These are phyloP conservation scores for Neopestalotiopsis sp. DNA, from an alignment of 2,329 filamentous ascomycete species.

Conservation along the genomic window DNA sequence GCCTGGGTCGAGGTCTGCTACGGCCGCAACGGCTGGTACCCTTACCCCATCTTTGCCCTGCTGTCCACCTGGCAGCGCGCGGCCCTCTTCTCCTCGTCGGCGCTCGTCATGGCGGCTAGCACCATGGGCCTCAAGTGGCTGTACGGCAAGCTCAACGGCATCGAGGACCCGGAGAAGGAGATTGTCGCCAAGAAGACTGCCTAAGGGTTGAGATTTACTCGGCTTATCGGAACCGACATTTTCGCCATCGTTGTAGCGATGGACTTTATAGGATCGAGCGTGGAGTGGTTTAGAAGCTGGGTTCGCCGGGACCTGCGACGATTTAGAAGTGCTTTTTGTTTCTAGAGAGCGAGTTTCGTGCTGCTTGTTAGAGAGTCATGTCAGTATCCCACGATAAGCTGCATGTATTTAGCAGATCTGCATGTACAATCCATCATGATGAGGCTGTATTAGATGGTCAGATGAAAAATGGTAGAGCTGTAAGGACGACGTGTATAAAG, in stretches of 20 bases:
- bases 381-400: not conserved
- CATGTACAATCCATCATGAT: not conserved
- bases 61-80: constrained; percentile 70
- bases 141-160: constrained; percentile 71
- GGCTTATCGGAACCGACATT: no score
- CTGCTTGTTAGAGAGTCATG: not conserved
- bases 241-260: no score
- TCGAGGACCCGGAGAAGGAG: constrained; percentile 45
- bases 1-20: constrained; percentile 79
- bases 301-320: not conserved
- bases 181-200: constrained; percentile 28
- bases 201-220: not conserved
- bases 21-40: constrained; percentile 74
- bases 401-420: not conserved
- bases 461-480: not conserved
- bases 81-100: constrained; percentile 72
- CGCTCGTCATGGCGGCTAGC: constrained; percentile 72
- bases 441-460: no score
- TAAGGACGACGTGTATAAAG: not conserved
- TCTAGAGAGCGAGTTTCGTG: not conserved
- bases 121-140: constrained; percentile 73
- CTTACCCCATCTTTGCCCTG: constrained; percentile 82
- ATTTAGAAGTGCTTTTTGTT: not conserved
- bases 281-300: not conserved
- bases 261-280: not conserved